Conservation (phyloP, 139 green algal genomes). For the Picochlorum costavermella region DNA sequence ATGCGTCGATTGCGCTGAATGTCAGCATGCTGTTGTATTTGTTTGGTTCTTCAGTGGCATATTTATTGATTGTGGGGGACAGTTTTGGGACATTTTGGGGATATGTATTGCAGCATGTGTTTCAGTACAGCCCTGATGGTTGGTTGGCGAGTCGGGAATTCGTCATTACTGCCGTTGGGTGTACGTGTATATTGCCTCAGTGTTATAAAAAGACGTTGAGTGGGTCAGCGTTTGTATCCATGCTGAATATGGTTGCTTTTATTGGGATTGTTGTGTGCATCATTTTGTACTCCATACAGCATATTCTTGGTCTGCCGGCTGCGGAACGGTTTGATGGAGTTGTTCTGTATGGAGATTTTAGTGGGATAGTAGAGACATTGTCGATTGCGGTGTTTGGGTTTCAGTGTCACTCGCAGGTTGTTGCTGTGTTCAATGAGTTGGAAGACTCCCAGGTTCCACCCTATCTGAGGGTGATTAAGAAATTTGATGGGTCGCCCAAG, state of each 20-base stretch:
- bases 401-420: slow-evolving; percentile 58
- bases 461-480: background rate
- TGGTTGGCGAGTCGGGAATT: background rate
- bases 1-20: slow-evolving; percentile 37
- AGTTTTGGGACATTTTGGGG: slow-evolving; percentile 42
- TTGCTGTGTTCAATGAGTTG: slow-evolving; percentile 32
- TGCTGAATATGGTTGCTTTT: slow-evolving; percentile 22
- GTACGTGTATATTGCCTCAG: background rate
- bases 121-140: background rate
- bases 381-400: slow-evolving; percentile 72
- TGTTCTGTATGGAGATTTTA: background rate
- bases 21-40: slow-evolving; percentile 49
- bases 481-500: slow-evolving; percentile 18
- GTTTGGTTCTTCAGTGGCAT: slow-evolving; percentile 47
- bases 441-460: background rate
- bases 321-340: no score
- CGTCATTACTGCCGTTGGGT: background rate
- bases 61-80: slow-evolving; percentile 66
- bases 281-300: slow-evolving; percentile 28
- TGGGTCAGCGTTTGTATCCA: slow-evolving; percentile 20
- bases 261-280: slow-evolving; percentile 9
- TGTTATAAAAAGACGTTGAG: background rate
- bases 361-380: slow-evolving; percentile 25
- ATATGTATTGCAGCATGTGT: background rate
- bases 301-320: no score